Conservation (phyloP, 2,329 filamentous ascomycete species). For the Fusarium compactum region DNA sequence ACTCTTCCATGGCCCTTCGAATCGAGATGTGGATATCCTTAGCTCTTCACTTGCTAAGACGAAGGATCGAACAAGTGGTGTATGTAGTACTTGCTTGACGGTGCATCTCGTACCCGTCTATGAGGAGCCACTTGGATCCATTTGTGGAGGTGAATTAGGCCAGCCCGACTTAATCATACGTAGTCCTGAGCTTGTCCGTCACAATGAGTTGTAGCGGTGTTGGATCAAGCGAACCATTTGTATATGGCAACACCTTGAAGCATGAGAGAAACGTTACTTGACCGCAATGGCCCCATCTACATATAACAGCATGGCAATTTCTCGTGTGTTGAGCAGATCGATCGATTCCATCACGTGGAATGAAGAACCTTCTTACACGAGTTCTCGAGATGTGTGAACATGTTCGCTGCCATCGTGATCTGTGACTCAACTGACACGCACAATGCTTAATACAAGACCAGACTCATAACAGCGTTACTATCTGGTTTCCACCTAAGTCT, state of each 20-base stretch:
- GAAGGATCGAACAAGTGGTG: conserved; percentile 4
- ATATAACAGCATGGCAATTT: background rate
- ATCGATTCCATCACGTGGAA: conserved; percentile 33
- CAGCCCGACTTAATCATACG: conserved; percentile 24
- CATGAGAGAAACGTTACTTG: conserved; percentile 21
- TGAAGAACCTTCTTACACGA: conserved; percentile 4
- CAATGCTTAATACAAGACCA: background rate
- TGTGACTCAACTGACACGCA: background rate
- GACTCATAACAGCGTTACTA: background rate
- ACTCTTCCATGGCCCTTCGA: conserved; percentile 25
- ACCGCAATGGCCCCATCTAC: conserved; percentile 3
- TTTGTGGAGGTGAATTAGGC: conserved; percentile 30
- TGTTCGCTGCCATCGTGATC: background rate
- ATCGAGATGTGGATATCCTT: conserved; percentile 24
- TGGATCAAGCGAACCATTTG: conserved; percentile 39
- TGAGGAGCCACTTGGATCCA: conserved; percentile 7
- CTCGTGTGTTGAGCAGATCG: conserved; percentile 17
- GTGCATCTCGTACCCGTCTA: conserved; percentile 1
- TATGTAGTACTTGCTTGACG: conserved; percentile 27
- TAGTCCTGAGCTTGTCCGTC: conserved; percentile 19
- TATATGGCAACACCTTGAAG: conserved; percentile 20
- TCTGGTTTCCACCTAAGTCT: background rate
- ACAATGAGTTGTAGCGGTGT: conserved; percentile 22
- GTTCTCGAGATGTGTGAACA: background rate
- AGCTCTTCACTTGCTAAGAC: conserved; percentile 8